Percentiles rank a stretch among this genome's conserved stretches.
These are phyloP conservation scores for Chlorella sp. DNA, from an alignment of 139 green algal genomes.

Conservation along the genomic window DNA sequence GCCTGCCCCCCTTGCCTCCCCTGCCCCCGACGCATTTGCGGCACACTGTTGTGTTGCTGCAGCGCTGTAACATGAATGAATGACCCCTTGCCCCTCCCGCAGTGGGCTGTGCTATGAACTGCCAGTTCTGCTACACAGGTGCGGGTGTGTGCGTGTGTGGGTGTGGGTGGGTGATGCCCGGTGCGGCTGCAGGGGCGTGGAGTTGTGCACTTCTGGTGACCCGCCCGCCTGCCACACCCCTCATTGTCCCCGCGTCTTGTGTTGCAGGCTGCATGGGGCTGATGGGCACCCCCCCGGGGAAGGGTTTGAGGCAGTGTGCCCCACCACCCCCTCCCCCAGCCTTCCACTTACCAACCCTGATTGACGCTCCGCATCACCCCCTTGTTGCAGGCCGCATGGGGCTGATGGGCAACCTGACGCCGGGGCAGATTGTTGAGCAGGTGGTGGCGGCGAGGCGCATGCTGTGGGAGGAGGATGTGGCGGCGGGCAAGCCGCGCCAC, in stretches of 20 bases:
- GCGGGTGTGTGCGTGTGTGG: background rate
- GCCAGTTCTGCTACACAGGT: constrained; percentile 55
- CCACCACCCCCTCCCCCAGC: background rate
- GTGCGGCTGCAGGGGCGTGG: background rate
- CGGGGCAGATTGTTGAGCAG: constrained; percentile 88
- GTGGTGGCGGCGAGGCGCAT: constrained; percentile 64
- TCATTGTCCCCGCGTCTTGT: too few relatives aligned
- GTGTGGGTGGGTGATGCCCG: too few relatives aligned
- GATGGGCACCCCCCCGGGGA: too few relatives aligned
- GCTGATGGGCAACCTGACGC: constrained; percentile 72
- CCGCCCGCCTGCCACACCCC: too few relatives aligned
- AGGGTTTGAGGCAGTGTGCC: too few relatives aligned
- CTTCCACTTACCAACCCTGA: background rate
- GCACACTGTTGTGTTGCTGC: too few relatives aligned
- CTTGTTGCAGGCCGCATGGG: constrained; percentile 72
- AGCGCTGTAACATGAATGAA: too few relatives aligned
- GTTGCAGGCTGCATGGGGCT: background rate
- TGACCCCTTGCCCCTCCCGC: background rate
- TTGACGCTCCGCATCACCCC: background rate
- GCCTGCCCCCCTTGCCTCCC: background rate
- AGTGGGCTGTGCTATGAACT: constrained; percentile 85
- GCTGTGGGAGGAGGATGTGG: constrained; percentile 36
- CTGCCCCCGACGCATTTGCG: too few relatives aligned
- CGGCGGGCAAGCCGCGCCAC: background rate
- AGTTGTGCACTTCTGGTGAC: too few relatives aligned